A percentile compares a stretch with the other conserved stretches of the same genome.
phyloP scores from a whole-genome alignment of 2,329 filamentous ascomycete genomes.

The Diplodia scrobiculata region DNA sequence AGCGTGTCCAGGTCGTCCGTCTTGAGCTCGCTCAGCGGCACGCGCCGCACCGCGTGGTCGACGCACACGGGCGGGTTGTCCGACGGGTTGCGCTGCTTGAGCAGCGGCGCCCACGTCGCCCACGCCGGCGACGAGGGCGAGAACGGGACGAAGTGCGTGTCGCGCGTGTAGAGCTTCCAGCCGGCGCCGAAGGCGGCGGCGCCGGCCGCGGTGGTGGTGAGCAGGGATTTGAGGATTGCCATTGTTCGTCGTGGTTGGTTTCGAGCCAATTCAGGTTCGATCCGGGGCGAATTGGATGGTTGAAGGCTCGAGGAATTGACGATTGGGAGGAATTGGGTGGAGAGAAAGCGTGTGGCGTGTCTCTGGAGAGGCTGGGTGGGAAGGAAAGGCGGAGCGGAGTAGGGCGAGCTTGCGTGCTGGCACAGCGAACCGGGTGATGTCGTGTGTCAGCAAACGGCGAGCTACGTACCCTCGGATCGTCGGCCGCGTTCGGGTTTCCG shows the following conservation, averaged over 20 bases:
- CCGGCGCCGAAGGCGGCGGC: slow-evolving; percentile 32
- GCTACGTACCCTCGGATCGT: neutral
- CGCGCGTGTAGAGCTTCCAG: slow-evolving; percentile 43
- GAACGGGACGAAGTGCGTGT: slow-evolving; percentile 43
- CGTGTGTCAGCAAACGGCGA: neutral
- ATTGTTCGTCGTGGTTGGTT: neutral
- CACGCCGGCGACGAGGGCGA: slow-evolving; percentile 37
- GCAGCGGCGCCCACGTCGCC: slow-evolving; percentile 31
- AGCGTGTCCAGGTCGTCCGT: slow-evolving; percentile 38
- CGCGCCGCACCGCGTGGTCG: slow-evolving; percentile 43
- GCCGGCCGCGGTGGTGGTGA: slow-evolving; percentile 17
- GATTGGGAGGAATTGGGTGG: neutral
- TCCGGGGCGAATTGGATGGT: neutral
- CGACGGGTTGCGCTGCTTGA: slow-evolving; percentile 40
- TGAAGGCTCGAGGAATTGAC: neutral
- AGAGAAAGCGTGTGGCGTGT: neutral
- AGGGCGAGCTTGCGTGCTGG: neutral
- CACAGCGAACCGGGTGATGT: neutral
- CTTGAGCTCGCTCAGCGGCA: slow-evolving; percentile 42
- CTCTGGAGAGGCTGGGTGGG: neutral
- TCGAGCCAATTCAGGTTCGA: neutral
- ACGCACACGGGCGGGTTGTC: slow-evolving; percentile 42
- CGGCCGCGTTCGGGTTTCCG: neutral
- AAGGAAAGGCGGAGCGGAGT: neutral
- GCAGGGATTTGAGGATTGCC: slow-evolving; percentile 23